Evolutionary conservation across 2,329 filamentous ascomycete species (phyloP).

Genomic region (Nigrospora osmanthi): DNA sequence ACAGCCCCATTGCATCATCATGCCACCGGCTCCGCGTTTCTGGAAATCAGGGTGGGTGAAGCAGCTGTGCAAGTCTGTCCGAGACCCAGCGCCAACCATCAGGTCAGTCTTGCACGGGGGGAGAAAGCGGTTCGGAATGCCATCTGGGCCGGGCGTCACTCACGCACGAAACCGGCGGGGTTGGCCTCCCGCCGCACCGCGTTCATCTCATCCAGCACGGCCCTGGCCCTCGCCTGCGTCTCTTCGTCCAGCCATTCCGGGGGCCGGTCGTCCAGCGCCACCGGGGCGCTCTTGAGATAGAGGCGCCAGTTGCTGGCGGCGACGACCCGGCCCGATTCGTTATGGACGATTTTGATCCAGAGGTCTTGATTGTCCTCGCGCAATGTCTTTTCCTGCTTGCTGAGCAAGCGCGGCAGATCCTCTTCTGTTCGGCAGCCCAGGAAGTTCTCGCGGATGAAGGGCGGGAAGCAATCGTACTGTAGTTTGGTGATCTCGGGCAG

Average conservation of each 20-base stretch:
- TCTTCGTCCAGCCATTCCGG: constrained; percentile 20
- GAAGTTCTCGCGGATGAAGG: constrained; percentile 4
- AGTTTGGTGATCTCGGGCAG: constrained; percentile 6
- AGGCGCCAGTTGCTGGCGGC: constrained; percentile 27
- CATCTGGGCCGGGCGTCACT: constrained; percentile 6
- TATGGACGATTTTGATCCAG: constrained; percentile 26
- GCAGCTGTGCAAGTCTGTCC: constrained; percentile 24
- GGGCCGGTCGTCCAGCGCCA: constrained; percentile 12
- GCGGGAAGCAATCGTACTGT: constrained; percentile 7
- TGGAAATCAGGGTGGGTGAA: constrained; percentile 29
- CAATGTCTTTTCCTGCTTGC: constrained; percentile 7
- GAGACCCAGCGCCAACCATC: too few relatives aligned
- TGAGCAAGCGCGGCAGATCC: constrained; percentile 10
- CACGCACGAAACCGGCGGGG: constrained; percentile 22
- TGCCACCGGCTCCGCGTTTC: constrained; percentile 22
- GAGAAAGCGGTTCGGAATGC: not conserved
- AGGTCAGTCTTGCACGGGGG: too few relatives aligned
- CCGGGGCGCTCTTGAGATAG: constrained; percentile 12
- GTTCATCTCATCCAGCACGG: constrained; percentile 18
- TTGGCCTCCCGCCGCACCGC: constrained; percentile 21
- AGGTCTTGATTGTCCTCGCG: constrained; percentile 17
- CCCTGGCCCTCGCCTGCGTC: constrained; percentile 17
- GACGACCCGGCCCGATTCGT: constrained; percentile 17
- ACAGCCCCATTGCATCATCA: constrained; percentile 26
- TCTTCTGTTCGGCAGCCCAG: constrained; percentile 11